These are phyloP conservation scores for Fusarium palustre DNA, from an alignment of 2,329 filamentous ascomycete genomes.

Conservation along the genomic window DNA sequence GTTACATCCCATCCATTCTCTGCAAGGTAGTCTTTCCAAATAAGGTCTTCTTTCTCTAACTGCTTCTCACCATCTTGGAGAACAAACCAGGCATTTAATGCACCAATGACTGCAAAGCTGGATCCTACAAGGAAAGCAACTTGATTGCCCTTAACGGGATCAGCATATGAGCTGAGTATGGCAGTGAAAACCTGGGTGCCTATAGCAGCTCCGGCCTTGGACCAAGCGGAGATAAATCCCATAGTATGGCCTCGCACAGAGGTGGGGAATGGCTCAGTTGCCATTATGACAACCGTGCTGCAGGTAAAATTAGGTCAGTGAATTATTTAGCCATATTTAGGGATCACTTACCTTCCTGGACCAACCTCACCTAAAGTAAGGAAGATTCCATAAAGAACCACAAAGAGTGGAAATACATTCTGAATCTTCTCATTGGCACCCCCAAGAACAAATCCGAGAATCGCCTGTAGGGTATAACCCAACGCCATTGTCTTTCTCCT, in stretches of 20 bases:
- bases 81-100: conserved; percentile 8
- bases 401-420: neutral
- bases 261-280: conserved; percentile 16
- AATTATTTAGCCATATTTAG: too few species aligned
- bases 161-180: neutral
- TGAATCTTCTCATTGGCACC: conserved; percentile 1
- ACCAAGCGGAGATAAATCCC: conserved; percentile 6
- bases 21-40: neutral
- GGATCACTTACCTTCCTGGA: conserved; percentile 4
- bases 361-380: conserved; percentile 4
- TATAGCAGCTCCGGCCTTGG: conserved; percentile 12
- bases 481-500: conserved; percentile 10
- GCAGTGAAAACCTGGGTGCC: conserved; percentile 12
- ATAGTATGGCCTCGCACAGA: conserved; percentile 4
- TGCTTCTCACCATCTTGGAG: conserved; percentile 4
- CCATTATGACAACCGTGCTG: conserved; percentile 6
- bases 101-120: neutral
- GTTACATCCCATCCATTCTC: conserved; percentile 1
- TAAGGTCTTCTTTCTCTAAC: conserved; percentile 8
- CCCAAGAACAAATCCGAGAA: neutral
- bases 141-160: conserved; percentile 7
- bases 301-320: too few species aligned
- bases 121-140: conserved; percentile 2
- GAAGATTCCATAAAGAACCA: conserved; percentile 9
- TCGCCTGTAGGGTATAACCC: neutral